Percentiles rank a stretch among this genome's conserved stretches.
These are phyloP conservation scores for Aspergillus clavatus DNA, from an alignment of 2,329 filamentous ascomycete genomes.

Conservation along the genomic window DNA sequence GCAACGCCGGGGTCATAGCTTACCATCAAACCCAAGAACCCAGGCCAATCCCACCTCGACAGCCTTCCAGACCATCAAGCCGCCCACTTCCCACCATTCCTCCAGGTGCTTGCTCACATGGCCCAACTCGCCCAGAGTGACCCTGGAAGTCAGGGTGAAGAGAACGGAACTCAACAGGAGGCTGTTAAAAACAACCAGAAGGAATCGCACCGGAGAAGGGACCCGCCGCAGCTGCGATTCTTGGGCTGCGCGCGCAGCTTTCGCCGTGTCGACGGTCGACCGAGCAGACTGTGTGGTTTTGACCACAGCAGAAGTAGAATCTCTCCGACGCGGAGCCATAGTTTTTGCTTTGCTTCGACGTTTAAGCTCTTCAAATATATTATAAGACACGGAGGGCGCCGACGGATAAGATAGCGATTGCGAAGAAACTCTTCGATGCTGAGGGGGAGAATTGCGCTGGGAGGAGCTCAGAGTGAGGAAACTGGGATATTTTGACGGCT, in stretches of 20 bases:
- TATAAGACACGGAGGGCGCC: not conserved
- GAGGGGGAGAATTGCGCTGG: not conserved
- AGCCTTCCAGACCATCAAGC: constrained; percentile 53
- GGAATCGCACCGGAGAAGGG: constrained; percentile 39
- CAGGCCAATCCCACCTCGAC: constrained; percentile 68
- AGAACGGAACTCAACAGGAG: constrained; percentile 60
- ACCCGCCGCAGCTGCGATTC: constrained; percentile 23
- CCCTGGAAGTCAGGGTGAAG: constrained; percentile 57
- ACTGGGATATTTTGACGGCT: constrained; percentile 11
- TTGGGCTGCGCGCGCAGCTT: constrained; percentile 5
- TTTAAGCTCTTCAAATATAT: not conserved
- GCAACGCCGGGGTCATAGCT: constrained; percentile 6
- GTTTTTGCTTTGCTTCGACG: not conserved
- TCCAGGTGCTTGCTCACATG: constrained; percentile 61
- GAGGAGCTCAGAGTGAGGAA: constrained; percentile 6
- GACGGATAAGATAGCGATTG: not conserved
- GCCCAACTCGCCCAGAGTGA: constrained; percentile 62
- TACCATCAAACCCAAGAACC: constrained; percentile 65
- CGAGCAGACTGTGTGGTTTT: constrained; percentile 6
- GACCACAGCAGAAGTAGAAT: constrained; percentile 6
- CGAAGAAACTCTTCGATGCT: not conserved
- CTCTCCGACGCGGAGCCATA: constrained; percentile 23
- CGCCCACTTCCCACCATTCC: constrained; percentile 57
- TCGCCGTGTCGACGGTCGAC: constrained; percentile 11
- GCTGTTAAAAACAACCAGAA: constrained; percentile 47